Evolutionary conservation across 768 basidiomycete genomes (phyloP).

Genomic region (Tephrocybe sp.): DNA sequence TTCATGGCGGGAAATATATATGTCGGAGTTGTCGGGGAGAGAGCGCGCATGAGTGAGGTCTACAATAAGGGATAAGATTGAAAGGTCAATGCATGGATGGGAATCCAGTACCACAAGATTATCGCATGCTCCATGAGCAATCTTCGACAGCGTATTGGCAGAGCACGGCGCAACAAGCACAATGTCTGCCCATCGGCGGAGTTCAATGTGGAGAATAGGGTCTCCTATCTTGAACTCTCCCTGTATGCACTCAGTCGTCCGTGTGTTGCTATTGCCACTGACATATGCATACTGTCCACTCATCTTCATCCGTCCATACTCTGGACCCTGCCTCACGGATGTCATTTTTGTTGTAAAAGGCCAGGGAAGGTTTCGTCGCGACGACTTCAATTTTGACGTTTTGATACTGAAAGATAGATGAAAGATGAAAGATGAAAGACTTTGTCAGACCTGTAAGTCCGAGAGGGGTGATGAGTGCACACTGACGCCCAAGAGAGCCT

Average conservation of each 20-base stretch:
- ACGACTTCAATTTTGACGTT: slow-evolving; percentile 83
- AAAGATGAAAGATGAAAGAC: too few species aligned
- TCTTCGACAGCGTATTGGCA: slow-evolving; percentile 95
- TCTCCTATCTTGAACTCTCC: slow-evolving; percentile 77
- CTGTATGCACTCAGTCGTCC: slow-evolving; percentile 36
- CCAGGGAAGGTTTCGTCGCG: slow-evolving; percentile 73
- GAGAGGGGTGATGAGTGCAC: background rate
- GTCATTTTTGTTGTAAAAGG: slow-evolving; percentile 66
- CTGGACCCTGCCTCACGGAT: slow-evolving; percentile 51
- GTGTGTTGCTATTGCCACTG: background rate
- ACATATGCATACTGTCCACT: slow-evolving; percentile 75
- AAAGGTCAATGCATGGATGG: background rate
- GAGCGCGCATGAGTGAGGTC: slow-evolving; percentile 83
- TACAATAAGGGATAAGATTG: slow-evolving; percentile 23
- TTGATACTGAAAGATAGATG: slow-evolving; percentile 50
- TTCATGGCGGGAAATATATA: slow-evolving; percentile 99
- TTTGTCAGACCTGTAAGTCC: background rate
- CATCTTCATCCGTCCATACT: slow-evolving; percentile 90
- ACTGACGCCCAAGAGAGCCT: slow-evolving; percentile 62
- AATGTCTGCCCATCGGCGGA: slow-evolving; percentile 91
- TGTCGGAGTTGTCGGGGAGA: slow-evolving; percentile 82
- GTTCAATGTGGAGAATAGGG: slow-evolving; percentile 95
- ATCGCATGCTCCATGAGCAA: slow-evolving; percentile 86
- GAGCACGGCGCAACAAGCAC: slow-evolving; percentile 95
- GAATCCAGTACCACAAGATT: slow-evolving; percentile 71